Conservation (phyloP, 305 asterid genomes). For the Fraxinus latifolia region DNA sequence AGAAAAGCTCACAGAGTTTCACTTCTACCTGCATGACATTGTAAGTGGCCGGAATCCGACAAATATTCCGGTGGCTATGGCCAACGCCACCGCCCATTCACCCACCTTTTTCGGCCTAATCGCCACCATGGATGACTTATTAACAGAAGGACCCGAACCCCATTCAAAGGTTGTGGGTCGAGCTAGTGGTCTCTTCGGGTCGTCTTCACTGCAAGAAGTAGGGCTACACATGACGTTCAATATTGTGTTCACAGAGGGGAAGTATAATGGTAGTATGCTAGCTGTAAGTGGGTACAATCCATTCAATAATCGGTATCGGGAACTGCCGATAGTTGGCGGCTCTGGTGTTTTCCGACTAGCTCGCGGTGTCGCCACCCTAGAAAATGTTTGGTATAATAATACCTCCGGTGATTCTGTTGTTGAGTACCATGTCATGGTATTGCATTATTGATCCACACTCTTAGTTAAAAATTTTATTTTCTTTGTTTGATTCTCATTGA, state of each 20-base stretch:
- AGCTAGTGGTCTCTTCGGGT: slow-evolving; percentile 5
- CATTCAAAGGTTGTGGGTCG: slow-evolving; percentile 8
- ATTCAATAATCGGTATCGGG: not conserved
- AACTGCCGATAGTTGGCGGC: slow-evolving; percentile 17
- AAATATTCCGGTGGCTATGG: slow-evolving; percentile 6
- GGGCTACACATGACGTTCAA: not conserved
- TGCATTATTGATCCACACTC: slow-evolving; percentile 17
- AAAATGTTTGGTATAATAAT: not conserved
- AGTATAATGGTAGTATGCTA: slow-evolving; percentile 15
- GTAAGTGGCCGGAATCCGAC: not conserved
- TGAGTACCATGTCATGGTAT: slow-evolving; percentile 17
- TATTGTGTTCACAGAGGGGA: slow-evolving; percentile 1
- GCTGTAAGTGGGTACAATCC: slow-evolving; percentile 6
- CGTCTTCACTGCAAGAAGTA: not conserved
- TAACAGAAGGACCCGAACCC: slow-evolving; percentile 6
- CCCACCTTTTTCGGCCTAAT: slow-evolving; percentile 21
- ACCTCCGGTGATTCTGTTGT: slow-evolving; percentile 1
- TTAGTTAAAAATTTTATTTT: not conserved
- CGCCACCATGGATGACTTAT: slow-evolving; percentile 12
- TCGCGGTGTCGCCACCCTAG: slow-evolving; percentile 4
- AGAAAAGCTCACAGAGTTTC: not conserved
- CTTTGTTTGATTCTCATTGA: not conserved
- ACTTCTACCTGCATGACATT: not conserved
- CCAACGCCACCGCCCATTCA: not conserved
- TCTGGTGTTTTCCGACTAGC: slow-evolving; percentile 20